Base-by-base conservation (phyloP, 139 green algal genomes). In the Pedinophyceae sp. region DNA sequence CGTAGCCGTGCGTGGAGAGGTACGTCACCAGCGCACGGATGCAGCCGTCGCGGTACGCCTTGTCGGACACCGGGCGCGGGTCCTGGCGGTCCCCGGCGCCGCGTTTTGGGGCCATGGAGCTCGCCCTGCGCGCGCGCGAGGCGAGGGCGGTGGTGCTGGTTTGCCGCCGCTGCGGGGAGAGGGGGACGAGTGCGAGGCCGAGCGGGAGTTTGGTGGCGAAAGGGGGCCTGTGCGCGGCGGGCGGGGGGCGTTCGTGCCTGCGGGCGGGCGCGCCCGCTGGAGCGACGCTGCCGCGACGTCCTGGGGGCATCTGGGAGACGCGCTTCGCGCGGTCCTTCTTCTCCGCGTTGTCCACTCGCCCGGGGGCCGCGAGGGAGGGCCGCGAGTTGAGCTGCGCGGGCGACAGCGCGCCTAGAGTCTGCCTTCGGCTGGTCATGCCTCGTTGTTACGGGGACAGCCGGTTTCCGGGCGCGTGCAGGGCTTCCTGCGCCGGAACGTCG, bases 1-100 rank as follows among this genome's bases (percentile, higher is more conserved):
- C 73, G 55, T 92, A 96, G 20, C 73, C 71, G 52, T 94, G 80
- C 0, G 65, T 67, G 16, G 76, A 75, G 3, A 94, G 65, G 70
- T 88, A 96, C 1, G 66, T 58, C 28, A 96, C 88, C 29, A 96
- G 57, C 2, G 48, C 70, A 24, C 72, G 61, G 23, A 86, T 71
- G 65, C 82, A 89, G n/a, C 65, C 58, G 30, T 65, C 52, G 41
- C 81, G 67, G 55, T 78, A 94, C 30, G 59, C 66, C 53, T 85
- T 86, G 73, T 87, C 80, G 30, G 48, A 71, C 30, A 91, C 46
- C 0, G 84, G 82, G 2, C 85, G 63, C 0, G 82, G 85, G 68
- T 94, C 85, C 3, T 46, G 50, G 56, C 80, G 82, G 2, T 64
- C 52, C 16, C 72, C 78, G 16, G 34, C 20, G 0, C 56, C 43